phyloP scores from a whole-genome alignment of 805 yeast genomes.

The Yamadazyma phyllophila region DNA sequence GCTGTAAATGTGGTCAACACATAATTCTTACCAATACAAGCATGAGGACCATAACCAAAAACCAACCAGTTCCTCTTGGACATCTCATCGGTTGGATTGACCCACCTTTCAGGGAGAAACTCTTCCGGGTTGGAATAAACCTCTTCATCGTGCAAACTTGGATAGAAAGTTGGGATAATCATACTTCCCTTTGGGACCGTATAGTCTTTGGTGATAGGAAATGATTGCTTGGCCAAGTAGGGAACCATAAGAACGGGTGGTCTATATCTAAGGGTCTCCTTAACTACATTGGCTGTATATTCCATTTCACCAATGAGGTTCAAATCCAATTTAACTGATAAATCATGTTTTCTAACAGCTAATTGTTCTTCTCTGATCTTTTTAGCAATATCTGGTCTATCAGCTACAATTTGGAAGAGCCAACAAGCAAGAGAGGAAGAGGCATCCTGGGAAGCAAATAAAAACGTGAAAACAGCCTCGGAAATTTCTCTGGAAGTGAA shows the following conservation, averaged over 20 bases:
- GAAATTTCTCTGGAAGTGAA: conserved; percentile 90
- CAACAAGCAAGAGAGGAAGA: conserved; percentile 96
- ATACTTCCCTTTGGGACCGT: conserved; percentile 96
- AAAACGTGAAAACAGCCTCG: conserved; percentile 93
- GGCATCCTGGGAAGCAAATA: conserved; percentile 98
- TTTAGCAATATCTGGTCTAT: conserved; percentile 84
- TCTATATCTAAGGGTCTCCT: conserved; percentile 88
- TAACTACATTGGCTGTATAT: conserved; percentile 87
- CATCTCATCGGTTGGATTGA: conserved; percentile 70
- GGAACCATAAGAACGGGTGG: conserved; percentile 99
- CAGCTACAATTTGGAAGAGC: conserved; percentile 95
- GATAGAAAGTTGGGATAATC: conserved; percentile 94
- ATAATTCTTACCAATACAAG: conserved; percentile 91
- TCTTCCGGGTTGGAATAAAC: conserved; percentile 93
- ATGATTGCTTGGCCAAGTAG: conserved; percentile 82
- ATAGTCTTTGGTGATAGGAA: conserved; percentile 79
- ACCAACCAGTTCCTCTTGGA: conserved; percentile 92
- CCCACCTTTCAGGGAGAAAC: conserved; percentile 97
- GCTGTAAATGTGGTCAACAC: conserved; percentile 88
- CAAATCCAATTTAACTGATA: conserved; percentile 55
- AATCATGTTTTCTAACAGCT: conserved; percentile 75
- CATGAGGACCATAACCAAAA: conserved; percentile 96
- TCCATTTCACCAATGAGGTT: conserved; percentile 82
- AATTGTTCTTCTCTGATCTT: conserved; percentile 93
- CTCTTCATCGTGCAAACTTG: conserved; percentile 96